Conservation (phyloP, 192 early-diverging fungal genomes). For the Physocladia obscura region DNA sequence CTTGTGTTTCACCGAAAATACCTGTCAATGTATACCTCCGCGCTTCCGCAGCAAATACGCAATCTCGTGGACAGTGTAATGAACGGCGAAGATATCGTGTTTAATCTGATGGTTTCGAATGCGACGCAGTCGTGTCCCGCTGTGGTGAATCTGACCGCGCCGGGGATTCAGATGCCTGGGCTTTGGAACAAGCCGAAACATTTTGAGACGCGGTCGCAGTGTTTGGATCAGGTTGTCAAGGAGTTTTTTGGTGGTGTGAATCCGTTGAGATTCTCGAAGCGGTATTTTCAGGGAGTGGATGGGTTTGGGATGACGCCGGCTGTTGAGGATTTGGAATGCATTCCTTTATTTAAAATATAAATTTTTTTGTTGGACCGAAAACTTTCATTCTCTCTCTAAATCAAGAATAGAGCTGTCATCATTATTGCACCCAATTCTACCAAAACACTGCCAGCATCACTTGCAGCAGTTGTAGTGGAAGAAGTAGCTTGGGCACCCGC, state of each 20-base stretch:
- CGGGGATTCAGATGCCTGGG: slow-evolving; percentile 13
- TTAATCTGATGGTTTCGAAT: slow-evolving; percentile 39
- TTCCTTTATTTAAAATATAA: no score
- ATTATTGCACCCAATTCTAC: no score
- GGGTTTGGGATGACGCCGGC: slow-evolving; percentile 4
- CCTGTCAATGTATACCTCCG: slow-evolving; percentile 22
- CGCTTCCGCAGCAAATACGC: slow-evolving; percentile 11
- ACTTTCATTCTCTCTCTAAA: no score
- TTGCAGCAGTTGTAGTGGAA: no score
- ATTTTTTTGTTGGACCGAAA: no score
- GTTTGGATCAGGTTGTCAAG: slow-evolving; percentile 11
- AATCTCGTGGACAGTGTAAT: slow-evolving; percentile 30
- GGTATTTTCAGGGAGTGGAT: slow-evolving; percentile 4
- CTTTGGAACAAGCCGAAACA: slow-evolving; percentile 26
- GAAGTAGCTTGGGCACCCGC: no score
- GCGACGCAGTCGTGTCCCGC: slow-evolving; percentile 28
- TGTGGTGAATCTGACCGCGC: slow-evolving; percentile 26
- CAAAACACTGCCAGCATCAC: no score
- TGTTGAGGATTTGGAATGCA: slow-evolving; percentile 6
- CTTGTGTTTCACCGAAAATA: slow-evolving; percentile 35
- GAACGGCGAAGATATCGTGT: slow-evolving; percentile 40
- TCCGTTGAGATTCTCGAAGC: slow-evolving; percentile 22
- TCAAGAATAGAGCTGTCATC: no score
- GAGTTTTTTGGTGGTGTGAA: slow-evolving; percentile 27
- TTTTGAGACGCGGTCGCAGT: slow-evolving; percentile 10